phyloP scores from a whole-genome alignment of 768 basidiomycete species.

The Leccinum pellstonianum region DNA sequence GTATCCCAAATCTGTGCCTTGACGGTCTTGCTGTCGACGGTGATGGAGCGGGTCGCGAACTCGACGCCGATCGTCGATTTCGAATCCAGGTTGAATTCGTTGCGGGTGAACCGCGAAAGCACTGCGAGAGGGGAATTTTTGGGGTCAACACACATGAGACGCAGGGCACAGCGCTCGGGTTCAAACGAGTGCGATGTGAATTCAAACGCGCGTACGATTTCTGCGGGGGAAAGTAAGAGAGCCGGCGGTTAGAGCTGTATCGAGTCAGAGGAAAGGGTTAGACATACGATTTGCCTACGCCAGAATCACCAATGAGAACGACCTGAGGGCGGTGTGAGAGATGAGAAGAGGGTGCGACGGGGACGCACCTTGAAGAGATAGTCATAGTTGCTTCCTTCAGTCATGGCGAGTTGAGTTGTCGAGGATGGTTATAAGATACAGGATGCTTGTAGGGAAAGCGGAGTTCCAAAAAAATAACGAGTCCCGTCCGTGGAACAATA shows the following conservation, averaged over 20 bases:
- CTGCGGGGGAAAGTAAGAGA: constrained; percentile 16
- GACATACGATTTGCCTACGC: constrained; percentile 4
- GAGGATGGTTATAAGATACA: constrained; percentile 12
- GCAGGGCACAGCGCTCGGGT: background rate
- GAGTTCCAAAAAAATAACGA: constrained; percentile 28
- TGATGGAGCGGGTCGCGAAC: constrained; percentile 94
- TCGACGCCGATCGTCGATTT: constrained; percentile 99
- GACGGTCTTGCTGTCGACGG: constrained; percentile 93
- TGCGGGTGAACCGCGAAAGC: constrained; percentile 98
- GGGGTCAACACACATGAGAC: background rate
- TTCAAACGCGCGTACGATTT: constrained; percentile 33
- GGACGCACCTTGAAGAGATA: constrained; percentile 91
- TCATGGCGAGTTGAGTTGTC: constrained; percentile 47
- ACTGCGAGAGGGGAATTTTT: constrained; percentile 48
- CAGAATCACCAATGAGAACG: constrained; percentile 98
- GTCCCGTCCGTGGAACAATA: background rate
- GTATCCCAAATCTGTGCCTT: constrained; percentile 99
- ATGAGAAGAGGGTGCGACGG: background rate
- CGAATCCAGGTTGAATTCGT: constrained; percentile 98
- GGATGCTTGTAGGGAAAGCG: constrained; percentile 15
- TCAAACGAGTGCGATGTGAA: background rate
- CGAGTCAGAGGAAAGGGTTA: background rate
- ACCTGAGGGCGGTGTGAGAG: constrained; percentile 53
- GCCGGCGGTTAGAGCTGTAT: background rate
- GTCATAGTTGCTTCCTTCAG: constrained; percentile 95